Evolutionary conservation across 768 basidiomycete genomes (phyloP).

Genomic region (Trametes cubensis): DNA sequence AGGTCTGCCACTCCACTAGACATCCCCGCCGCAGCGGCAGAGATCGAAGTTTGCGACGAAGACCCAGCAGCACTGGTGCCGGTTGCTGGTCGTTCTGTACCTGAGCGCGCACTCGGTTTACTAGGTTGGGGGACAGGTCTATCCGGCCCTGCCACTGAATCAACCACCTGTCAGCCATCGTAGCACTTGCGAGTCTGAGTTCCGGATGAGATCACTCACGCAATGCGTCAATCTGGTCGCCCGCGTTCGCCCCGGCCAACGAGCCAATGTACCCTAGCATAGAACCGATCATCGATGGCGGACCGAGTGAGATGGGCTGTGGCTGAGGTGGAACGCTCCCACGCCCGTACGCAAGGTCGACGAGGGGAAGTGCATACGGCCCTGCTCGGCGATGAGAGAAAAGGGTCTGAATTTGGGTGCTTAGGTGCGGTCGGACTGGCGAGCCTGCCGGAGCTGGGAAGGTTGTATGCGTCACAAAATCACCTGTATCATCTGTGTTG

Average conservation of each 20-base stretch:
- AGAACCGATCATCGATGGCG: constrained; percentile 55
- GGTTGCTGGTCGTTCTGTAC: constrained; percentile 3
- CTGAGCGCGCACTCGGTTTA: constrained; percentile 12
- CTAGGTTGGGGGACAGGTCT: constrained; percentile 51
- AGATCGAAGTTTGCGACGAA: constrained; percentile 12
- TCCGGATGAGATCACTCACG: constrained; percentile 41
- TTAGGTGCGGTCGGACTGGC: constrained; percentile 6
- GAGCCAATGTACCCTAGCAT: constrained; percentile 49
- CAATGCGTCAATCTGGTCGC: constrained; percentile 61
- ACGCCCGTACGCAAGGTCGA: constrained; percentile 50
- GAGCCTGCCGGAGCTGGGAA: constrained; percentile 31
- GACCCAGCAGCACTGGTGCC: constrained; percentile 16
- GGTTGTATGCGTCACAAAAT: constrained; percentile 50
- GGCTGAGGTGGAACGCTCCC: constrained; percentile 56
- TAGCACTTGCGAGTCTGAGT: neutral
- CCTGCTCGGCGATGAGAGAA: constrained; percentile 55
- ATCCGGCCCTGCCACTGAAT: constrained; percentile 65
- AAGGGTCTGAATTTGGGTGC: constrained; percentile 55
- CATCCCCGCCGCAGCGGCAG: constrained; percentile 26
- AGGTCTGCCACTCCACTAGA: constrained; percentile 32
- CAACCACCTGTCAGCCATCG: neutral
- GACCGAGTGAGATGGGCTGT: constrained; percentile 61
- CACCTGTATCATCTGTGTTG: constrained; percentile 53
- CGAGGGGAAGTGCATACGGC: constrained; percentile 49
- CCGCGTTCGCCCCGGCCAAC: constrained; percentile 47